Percentiles rank a stretch among this genome's conserved stretches.
Conservation (phyloP, 202 grass and related monocot species). For the Digitaria exilis region DNA sequence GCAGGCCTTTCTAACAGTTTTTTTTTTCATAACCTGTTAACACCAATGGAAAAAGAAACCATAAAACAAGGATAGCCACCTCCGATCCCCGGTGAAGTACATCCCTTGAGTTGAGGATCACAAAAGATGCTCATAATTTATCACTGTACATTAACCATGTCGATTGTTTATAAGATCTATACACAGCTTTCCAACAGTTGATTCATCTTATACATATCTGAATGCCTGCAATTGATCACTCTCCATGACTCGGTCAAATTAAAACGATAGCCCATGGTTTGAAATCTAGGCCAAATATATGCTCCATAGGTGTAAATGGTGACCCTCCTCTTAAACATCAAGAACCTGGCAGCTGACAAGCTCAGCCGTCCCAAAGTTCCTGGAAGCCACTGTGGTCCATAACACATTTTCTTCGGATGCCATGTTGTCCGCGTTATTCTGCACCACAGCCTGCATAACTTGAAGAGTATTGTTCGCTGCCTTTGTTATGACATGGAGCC, state of each 20-base stretch:
- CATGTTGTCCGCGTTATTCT: conserved; percentile 29
- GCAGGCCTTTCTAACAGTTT: neutral
- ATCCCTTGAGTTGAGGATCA: neutral
- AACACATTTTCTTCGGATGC: conserved; percentile 42
- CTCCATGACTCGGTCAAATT: neutral
- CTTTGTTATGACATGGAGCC: conserved; percentile 84
- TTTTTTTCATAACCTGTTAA: too few species aligned
- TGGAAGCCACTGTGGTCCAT: conserved; percentile 61
- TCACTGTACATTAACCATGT: conserved; percentile 8
- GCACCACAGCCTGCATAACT: conserved; percentile 62
- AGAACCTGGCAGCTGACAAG: conserved; percentile 89
- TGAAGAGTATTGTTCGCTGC: conserved; percentile 53
- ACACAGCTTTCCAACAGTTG: neutral
- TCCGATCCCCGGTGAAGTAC: too few species aligned
- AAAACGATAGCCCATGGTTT: neutral
- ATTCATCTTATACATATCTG: conserved; percentile 18
- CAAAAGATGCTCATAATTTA: neutral
- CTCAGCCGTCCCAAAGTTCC: conserved; percentile 75
- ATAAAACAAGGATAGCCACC: neutral
- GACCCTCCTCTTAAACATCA: conserved; percentile 47
- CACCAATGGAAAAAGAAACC: neutral
- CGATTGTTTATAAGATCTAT: neutral
- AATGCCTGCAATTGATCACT: neutral
- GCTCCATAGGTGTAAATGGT: neutral
- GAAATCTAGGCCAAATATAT: too few species aligned